Evolutionary conservation across 2,329 filamentous ascomycete species (phyloP).

Genomic region (Fusarium buharicum): DNA sequence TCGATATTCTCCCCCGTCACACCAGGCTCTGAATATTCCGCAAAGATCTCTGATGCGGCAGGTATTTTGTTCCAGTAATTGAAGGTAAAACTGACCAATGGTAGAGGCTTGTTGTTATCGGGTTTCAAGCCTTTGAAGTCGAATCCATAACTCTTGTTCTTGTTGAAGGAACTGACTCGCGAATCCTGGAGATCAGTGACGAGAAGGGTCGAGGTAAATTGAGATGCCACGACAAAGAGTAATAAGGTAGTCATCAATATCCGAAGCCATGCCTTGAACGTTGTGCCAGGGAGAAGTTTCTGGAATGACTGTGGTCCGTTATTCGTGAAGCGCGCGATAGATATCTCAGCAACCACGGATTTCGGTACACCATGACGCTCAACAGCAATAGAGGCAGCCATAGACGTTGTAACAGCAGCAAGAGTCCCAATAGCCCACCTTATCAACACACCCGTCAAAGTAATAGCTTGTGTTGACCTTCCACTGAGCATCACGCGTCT

Average conservation of each 20-base stretch:
- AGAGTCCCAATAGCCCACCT: background rate
- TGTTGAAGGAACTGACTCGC: background rate
- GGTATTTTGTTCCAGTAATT: no score
- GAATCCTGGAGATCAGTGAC: background rate
- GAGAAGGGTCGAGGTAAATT: background rate
- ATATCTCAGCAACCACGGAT: background rate
- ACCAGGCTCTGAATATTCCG: background rate
- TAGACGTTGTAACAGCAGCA: background rate
- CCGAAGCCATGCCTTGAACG: background rate
- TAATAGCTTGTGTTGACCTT: background rate
- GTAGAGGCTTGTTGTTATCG: no score
- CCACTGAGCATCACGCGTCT: background rate
- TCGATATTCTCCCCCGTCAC: background rate
- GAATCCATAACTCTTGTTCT: background rate
- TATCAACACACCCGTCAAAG: background rate
- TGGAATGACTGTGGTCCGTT: background rate
- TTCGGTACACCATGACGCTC: background rate
- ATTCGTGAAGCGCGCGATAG: conserved; percentile 1
- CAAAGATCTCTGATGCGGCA: no score
- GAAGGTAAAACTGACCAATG: no score
- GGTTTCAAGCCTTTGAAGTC: background rate
- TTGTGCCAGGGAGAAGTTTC: background rate
- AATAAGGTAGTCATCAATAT: background rate
- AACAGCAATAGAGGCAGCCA: background rate
- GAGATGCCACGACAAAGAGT: background rate